phyloP scores from a whole-genome alignment of 768 basidiomycete genomes.

The Piloderma croceum region DNA sequence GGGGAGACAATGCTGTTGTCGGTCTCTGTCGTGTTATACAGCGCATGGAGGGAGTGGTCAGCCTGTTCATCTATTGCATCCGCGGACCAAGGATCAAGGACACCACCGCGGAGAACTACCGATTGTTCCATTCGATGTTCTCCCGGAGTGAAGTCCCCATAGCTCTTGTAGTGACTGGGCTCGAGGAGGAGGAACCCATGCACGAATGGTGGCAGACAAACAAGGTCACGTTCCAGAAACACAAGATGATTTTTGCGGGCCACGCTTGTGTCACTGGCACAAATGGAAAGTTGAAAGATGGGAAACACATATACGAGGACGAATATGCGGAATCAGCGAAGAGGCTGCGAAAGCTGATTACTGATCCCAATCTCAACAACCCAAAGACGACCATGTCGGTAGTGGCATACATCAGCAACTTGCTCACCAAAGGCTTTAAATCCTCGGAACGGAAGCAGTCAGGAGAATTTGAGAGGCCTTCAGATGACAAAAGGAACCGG shows the following conservation, averaged over 20 bases:
- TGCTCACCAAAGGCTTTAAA: no score
- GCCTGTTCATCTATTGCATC: constrained; percentile 37
- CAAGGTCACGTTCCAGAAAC: constrained; percentile 15
- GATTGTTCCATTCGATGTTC: constrained; percentile 32
- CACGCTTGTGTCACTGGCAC: constrained; percentile 31
- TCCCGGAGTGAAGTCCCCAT: constrained; percentile 34
- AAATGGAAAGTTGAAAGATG: constrained; percentile 15
- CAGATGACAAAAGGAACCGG: no score
- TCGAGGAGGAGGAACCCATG: constrained; percentile 30
- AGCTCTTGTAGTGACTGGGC: constrained; percentile 32
- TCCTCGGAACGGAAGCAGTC: no score
- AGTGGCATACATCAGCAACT: no score
- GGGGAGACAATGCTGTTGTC: constrained; percentile 25
- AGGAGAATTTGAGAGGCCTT: no score
- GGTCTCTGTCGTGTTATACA: constrained; percentile 31
- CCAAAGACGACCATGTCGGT: constrained; percentile 26
- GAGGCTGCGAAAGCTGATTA: constrained; percentile 19
- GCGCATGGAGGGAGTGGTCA: constrained; percentile 30
- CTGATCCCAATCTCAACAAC: constrained; percentile 11
- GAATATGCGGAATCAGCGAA: constrained; percentile 17
- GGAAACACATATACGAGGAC: constrained; percentile 3
- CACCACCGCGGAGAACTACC: constrained; percentile 32
- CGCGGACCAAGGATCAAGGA: constrained; percentile 33
- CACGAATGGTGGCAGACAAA: constrained; percentile 28
- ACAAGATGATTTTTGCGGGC: constrained; percentile 24